Conservation (phyloP, 129 eudicot genomes). For the Artemisia annua region DNA sequence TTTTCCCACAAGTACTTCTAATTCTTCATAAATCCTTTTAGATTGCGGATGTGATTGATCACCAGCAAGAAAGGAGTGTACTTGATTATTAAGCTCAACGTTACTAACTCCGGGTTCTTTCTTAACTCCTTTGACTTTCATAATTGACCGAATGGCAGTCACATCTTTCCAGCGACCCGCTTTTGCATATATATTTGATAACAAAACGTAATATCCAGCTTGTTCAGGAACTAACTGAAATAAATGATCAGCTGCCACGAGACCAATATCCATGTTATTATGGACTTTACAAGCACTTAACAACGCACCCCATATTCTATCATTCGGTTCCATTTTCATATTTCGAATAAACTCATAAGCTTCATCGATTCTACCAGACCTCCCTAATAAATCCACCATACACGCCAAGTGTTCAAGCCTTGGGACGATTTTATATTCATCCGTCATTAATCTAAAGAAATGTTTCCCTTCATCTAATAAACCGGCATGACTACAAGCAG, state of each 20-base stretch:
- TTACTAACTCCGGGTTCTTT: conserved; percentile 79
- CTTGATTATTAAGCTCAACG: conserved; percentile 61
- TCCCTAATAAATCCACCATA: conserved; percentile 82
- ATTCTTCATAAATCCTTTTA: conserved; percentile 49
- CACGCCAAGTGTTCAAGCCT: conserved; percentile 83
- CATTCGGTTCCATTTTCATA: conserved; percentile 71
- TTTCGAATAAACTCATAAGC: conserved; percentile 56
- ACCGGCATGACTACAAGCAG: conserved; percentile 97
- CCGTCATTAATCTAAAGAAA: conserved; percentile 58
- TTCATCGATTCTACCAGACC: conserved; percentile 62
- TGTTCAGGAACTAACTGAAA: conserved; percentile 69
- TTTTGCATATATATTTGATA: conserved; percentile 91
- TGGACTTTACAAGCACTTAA: conserved; percentile 77
- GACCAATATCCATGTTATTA: conserved; percentile 63
- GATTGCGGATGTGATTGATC: conserved; percentile 70
- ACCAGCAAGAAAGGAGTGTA: conserved; percentile 68
- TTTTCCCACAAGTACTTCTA: conserved; percentile 54
- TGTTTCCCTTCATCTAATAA: conserved; percentile 58
- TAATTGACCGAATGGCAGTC: conserved; percentile 52
- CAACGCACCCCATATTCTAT: conserved; percentile 81
- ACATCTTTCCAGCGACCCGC: conserved; percentile 90
- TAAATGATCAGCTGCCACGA: conserved; percentile 77
- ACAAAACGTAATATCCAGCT: conserved; percentile 78
- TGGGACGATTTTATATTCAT: conserved; percentile 52
- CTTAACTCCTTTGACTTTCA: conserved; percentile 73